phyloP scores from a whole-genome alignment of 179 eudicot species.

The Sideroxylon spinosum region DNA sequence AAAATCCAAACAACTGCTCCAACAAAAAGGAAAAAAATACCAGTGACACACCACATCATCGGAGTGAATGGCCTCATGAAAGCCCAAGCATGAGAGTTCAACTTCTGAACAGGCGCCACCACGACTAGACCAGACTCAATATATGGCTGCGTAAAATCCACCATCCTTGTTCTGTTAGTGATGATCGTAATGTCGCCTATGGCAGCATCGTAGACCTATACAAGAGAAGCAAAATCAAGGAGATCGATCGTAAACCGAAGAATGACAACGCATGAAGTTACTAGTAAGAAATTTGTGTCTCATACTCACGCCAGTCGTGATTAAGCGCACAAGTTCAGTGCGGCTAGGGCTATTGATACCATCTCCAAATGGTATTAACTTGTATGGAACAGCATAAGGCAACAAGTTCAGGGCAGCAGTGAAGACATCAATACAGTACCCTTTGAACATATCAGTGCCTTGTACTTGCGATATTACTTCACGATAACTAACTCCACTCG shows the following conservation, averaged over 20 bases:
- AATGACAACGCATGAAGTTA: not conserved
- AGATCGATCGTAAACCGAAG: not conserved
- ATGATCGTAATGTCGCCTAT: slow-evolving; percentile 75
- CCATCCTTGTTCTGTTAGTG: slow-evolving; percentile 53
- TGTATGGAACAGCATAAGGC: slow-evolving; percentile 67
- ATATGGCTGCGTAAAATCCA: slow-evolving; percentile 79
- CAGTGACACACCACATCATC: slow-evolving; percentile 61
- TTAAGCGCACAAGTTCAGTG: slow-evolving; percentile 49
- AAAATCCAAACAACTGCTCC: slow-evolving; percentile 70
- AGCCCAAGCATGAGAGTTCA: slow-evolving; percentile 51
- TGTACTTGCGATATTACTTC: slow-evolving; percentile 46
- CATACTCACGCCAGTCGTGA: slow-evolving; percentile 57
- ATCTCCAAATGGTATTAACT: slow-evolving; percentile 56
- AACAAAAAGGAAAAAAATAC: slow-evolving; percentile 43
- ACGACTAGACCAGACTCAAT: slow-evolving; percentile 77
- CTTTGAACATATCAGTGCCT: slow-evolving; percentile 43
- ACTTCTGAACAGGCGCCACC: slow-evolving; percentile 52
- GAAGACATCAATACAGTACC: slow-evolving; percentile 76
- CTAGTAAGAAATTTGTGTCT: not conserved
- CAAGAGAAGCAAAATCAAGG: not conserved
- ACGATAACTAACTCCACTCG: slow-evolving; percentile 49
- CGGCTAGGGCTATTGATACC: slow-evolving; percentile 51
- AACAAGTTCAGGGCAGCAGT: slow-evolving; percentile 55
- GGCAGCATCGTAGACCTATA: slow-evolving; percentile 68
- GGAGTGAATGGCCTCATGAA: slow-evolving; percentile 62